Base-by-base conservation (phyloP, 2,329 filamentous ascomycete genomes). In the Calonectria multiphialidica region DNA sequence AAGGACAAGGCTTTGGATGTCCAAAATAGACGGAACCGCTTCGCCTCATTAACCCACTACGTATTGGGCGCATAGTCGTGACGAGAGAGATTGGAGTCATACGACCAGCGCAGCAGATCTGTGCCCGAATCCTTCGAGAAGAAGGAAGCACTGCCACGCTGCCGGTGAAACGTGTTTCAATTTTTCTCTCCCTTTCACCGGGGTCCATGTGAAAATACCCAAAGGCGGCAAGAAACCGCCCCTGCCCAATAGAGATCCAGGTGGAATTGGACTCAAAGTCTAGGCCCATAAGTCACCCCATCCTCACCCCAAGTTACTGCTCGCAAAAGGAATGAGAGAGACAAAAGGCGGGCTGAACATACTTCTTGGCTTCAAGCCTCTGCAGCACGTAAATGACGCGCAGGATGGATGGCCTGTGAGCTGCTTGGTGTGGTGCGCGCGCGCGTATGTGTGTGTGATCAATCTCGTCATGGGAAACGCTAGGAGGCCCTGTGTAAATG, bases 331-430 rank as follows among this genome's bases (percentile, higher is more conserved):
- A 67, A 70, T 55, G 74, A 75, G 76, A 73, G 70, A 76, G 62
- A 35, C 37, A 62, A 37, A 47, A 66, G 47, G 62, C 44, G 62
- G 62, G 62, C 65, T 49, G 53, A 47, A 53, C 68, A 57, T 35
- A 66, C 53, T 50, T 47, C 55, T 71, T 44, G 44, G 59, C 50
- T 50, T 49, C 45, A 37, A 69, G 42, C 49, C 72, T 76, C 66
- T 53, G 71, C 74, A 70, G 72, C 73, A 70, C 40, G 69, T 70
- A 67, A 66, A 77, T 80, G 79, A 77, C 76, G 74, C 75, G 74
- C 76, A 80, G 79, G 70, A 74, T 67, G 66, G 66, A 72, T 70
- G 73, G 78, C 63, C 25, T 65, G 63, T 55, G 68, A 71, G 66
- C 72, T 75, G 74, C 67, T 76, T 76, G 35, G 50, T 53, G 53